These are phyloP conservation scores for Trypanosoma platydactyli DNA, from an alignment of 208 protist genomes.

Conservation along the genomic window DNA sequence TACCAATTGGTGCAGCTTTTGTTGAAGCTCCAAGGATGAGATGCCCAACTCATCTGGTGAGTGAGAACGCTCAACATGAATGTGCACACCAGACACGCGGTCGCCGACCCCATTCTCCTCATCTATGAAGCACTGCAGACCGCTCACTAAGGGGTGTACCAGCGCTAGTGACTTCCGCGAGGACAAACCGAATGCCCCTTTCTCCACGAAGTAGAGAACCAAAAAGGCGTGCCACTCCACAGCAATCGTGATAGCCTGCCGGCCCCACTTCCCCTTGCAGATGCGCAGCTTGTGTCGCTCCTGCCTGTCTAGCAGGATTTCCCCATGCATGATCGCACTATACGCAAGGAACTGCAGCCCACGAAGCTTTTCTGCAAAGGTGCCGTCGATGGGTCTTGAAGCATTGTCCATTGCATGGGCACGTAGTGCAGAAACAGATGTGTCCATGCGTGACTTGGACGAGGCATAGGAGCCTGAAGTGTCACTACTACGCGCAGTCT, in stretches of 20 bases:
- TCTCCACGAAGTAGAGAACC: slow-evolving; percentile 77
- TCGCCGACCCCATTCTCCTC: slow-evolving; percentile 9
- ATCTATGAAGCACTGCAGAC: slow-evolving; percentile 46
- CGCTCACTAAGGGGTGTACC: slow-evolving; percentile 73
- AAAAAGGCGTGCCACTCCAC: slow-evolving; percentile 83
- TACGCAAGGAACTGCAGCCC: slow-evolving; percentile 77
- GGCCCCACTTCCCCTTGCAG: slow-evolving; percentile 61
- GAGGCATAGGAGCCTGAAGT: no score
- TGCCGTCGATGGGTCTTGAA: neutral
- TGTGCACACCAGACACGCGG: slow-evolving; percentile 28
- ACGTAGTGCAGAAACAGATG: no score
- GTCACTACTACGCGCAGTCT: no score
- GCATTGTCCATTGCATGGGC: neutral
- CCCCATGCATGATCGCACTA: slow-evolving; percentile 52
- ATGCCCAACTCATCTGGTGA: slow-evolving; percentile 55
- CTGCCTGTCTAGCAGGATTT: slow-evolving; percentile 55
- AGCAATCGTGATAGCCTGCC: slow-evolving; percentile 65
- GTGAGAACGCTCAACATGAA: slow-evolving; percentile 46
- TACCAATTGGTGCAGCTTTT: slow-evolving; percentile 32
- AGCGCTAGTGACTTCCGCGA: slow-evolving; percentile 55
- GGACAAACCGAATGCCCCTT: slow-evolving; percentile 39
- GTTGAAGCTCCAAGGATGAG: slow-evolving; percentile 34
- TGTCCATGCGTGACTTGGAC: no score
- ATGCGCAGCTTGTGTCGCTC: slow-evolving; percentile 51
- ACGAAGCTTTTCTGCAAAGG: slow-evolving; percentile 33